Conservation (phyloP, 495 filamentous ascomycete genomes). For the Penicillium tannophilum region DNA sequence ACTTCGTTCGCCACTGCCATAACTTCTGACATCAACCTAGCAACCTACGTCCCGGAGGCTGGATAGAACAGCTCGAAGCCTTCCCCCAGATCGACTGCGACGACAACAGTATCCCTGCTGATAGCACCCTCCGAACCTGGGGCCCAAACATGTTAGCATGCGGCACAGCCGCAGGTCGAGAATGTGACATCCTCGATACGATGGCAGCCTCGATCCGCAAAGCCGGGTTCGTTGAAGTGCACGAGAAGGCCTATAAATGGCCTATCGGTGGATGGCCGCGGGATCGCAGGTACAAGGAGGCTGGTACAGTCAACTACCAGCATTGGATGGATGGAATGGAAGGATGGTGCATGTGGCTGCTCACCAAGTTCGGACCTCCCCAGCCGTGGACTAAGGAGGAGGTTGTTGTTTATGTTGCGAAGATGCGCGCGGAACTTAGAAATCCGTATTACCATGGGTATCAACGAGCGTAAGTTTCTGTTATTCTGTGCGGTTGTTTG, state of each 20-base stretch:
- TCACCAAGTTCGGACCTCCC: constrained; percentile 4
- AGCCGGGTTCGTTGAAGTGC: constrained; percentile 8
- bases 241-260: constrained; percentile 9
- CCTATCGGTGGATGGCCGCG: constrained; percentile 7
- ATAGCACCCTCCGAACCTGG: constrained; percentile 1
- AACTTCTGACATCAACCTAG: neutral
- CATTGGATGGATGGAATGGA: constrained; percentile 10
- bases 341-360: constrained; percentile 10
- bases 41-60: constrained; percentile 43
- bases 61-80: constrained; percentile 56
- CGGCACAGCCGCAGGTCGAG: neutral
- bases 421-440: constrained; percentile 25
- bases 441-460: constrained; percentile 27
- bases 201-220: constrained; percentile 1
- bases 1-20: neutral
- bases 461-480: constrained; percentile 13
- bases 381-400: constrained; percentile 16
- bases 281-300: constrained; percentile 2
- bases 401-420: constrained; percentile 27
- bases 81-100: constrained; percentile 36
- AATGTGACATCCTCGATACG: neutral
- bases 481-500: neutral
- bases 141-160: neutral
- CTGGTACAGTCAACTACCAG: constrained; percentile 1
- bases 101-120: constrained; percentile 29